Evolutionary conservation across 2,329 filamentous ascomycete species (phyloP).

Genomic region (Fusarium metavorans): DNA sequence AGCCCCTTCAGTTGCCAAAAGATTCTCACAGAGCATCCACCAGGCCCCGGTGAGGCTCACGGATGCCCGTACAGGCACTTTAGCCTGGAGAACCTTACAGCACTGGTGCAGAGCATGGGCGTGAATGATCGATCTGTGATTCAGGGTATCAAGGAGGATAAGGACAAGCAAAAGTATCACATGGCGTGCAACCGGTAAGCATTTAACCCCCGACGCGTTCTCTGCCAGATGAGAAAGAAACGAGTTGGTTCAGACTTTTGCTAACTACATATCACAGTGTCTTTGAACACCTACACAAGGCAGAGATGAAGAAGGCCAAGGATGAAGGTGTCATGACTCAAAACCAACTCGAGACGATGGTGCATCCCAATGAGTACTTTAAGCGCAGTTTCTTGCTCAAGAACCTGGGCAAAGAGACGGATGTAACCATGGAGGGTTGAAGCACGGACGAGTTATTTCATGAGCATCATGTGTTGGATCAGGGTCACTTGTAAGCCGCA

Average conservation of each 20-base stretch:
- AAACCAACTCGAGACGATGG: constrained; percentile 90
- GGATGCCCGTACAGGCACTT: constrained; percentile 98
- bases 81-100: constrained; percentile 84
- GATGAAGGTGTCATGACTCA: constrained; percentile 78
- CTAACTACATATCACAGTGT: constrained; percentile 64
- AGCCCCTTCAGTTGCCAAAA: constrained; percentile 95
- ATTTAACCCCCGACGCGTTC: not conserved
- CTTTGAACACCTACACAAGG: constrained; percentile 88
- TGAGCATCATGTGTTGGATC: constrained; percentile 28
- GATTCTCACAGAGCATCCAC: constrained; percentile 89
- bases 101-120: constrained; percentile 81
- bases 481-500: constrained; percentile 4
- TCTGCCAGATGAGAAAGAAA: too few species aligned
- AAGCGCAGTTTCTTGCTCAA: constrained; percentile 93
- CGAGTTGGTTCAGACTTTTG: not conserved
- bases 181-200: constrained; percentile 91
- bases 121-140: constrained; percentile 83
- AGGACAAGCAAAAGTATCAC: constrained; percentile 88
- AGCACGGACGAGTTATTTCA: not conserved
- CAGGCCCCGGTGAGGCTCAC: constrained; percentile 88
- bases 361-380: constrained; percentile 98
- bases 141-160: constrained; percentile 87
- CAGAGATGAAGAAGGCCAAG: constrained; percentile 80
- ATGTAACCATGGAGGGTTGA: constrained; percentile 69
- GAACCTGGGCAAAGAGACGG: constrained; percentile 72